Base-by-base conservation (phyloP, 148 eudicot genomes). In the Vaccinium macrocarpon region DNA sequence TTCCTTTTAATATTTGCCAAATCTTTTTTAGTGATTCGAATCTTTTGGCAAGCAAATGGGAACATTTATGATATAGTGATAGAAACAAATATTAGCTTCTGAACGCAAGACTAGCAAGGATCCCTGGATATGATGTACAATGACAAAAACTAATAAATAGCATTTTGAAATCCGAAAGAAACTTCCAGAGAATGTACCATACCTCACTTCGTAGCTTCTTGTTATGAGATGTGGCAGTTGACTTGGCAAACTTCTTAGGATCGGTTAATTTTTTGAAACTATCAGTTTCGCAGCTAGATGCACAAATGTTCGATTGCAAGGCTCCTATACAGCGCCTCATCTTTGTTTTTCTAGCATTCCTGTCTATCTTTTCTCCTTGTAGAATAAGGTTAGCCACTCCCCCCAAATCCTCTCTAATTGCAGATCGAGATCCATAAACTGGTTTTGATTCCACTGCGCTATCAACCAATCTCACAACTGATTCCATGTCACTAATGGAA, bases 401-500 rank as follows among this genome's bases (percentile, higher is more conserved):
- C 3, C 25, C 81, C 56, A 78, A 78, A 48, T 76, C 49, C 50
- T 66, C 77, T 7, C 68, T 77, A 78, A 61, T 46, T 27, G 56
- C 61, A 77, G 71, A 84, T 76, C 38, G 52, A 62, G 80, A 84
- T 61, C 85, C 81, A 84, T 77, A 62, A 77, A 51, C 79, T 64
- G 82, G 42, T 66, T 23, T 35, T 46, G 79, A 78, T 83, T 57
- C 85, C 46, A 72, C 85, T 75, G 81, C 61, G 35, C 79, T 76
- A 16, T 84, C 77, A 51, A 78, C 52, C 82, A 84, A 62, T 62
- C 86, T 78, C 76, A 78, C 64, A 35, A 66, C 77, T 9, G 77
- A 84, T 68, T 78, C 82, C 76, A 84, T 84, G 82, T 84, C 86
- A 32, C 53, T 51, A 51, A 78, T 62, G 52, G 64, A 78, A 84